Evolutionary conservation across 768 basidiomycete genomes (phyloP).

Genomic region (Omphalotus guepiniiformis): DNA sequence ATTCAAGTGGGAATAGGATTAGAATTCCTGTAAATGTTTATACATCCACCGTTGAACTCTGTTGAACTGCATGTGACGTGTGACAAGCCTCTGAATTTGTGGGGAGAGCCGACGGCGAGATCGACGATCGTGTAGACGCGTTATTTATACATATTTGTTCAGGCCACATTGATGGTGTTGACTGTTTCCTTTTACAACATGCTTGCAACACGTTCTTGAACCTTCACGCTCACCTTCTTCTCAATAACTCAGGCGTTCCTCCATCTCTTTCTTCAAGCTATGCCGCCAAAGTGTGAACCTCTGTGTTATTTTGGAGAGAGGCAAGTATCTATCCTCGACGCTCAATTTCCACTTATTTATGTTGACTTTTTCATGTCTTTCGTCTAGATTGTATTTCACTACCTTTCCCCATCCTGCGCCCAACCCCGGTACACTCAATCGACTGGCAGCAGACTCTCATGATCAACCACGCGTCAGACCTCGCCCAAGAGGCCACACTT

Average conservation of each 20-base stretch:
- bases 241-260: slow-evolving; percentile 17
- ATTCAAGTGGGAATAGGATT: slow-evolving; percentile 66
- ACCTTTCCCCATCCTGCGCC: slow-evolving; percentile 81
- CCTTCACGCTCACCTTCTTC: no score
- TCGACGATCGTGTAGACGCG: no score
- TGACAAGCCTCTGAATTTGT: no score
- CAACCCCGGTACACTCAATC: slow-evolving; percentile 59
- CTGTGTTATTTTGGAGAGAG: slow-evolving; percentile 78
- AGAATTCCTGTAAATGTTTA: slow-evolving; percentile 62
- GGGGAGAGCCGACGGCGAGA: no score
- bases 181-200: background rate
- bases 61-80: no score
- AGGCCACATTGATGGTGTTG: no score
- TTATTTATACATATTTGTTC: background rate
- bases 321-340: slow-evolving; percentile 31
- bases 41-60: no score
- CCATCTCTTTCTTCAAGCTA: slow-evolving; percentile 16
- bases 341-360: slow-evolving; percentile 9
- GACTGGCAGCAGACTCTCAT: slow-evolving; percentile 43
- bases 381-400: slow-evolving; percentile 76
- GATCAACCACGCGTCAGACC: slow-evolving; percentile 61
- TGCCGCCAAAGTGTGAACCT: slow-evolving; percentile 64
- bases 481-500: slow-evolving; percentile 53
- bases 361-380: slow-evolving; percentile 11
- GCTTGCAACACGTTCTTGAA: background rate